Conservation (phyloP, 2,329 filamentous ascomycete species). For the Calycina herbarum region DNA sequence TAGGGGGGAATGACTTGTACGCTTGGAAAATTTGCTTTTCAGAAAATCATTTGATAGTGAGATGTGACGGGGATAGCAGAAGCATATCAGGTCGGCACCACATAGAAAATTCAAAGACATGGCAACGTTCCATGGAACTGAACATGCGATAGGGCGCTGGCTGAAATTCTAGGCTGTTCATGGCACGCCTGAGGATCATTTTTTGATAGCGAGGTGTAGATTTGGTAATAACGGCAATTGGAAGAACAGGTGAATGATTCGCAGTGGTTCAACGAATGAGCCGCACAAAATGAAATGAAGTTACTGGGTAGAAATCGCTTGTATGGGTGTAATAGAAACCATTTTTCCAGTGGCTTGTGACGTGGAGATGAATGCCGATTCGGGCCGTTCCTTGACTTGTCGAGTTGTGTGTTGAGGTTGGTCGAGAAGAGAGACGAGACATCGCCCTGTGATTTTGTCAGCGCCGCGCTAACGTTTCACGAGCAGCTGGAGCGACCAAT, state of each 20-base stretch:
- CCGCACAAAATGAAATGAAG: conserved; percentile 4
- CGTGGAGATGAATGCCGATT: conserved; percentile 4
- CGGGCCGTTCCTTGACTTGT: conserved; percentile 1
- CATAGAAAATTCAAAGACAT: not conserved
- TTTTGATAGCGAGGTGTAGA: conserved; percentile 2
- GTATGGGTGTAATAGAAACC: not conserved
- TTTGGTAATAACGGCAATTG: conserved; percentile 2
- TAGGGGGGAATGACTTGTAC: conserved; percentile 1
- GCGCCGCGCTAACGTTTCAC: conserved; percentile 9
- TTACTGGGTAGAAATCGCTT: not conserved
- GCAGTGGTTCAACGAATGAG: not conserved
- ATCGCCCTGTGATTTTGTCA: conserved; percentile 14
- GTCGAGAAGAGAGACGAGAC: not conserved
- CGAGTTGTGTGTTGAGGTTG: conserved; percentile 9
- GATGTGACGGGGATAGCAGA: not conserved
- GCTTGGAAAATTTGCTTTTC: not conserved
- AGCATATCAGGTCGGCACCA: not conserved
- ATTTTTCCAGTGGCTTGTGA: conserved; percentile 10
- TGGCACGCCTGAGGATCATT: conserved; percentile 1
- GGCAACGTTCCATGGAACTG: not conserved
- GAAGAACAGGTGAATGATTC: conserved; percentile 1
- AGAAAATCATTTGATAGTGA: not conserved
- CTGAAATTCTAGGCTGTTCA: not conserved
- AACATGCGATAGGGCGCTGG: not conserved
- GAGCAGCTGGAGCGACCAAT: not conserved